Base-by-base conservation (phyloP, 2,329 filamentous ascomycete species). In the Apiospora marii region DNA sequence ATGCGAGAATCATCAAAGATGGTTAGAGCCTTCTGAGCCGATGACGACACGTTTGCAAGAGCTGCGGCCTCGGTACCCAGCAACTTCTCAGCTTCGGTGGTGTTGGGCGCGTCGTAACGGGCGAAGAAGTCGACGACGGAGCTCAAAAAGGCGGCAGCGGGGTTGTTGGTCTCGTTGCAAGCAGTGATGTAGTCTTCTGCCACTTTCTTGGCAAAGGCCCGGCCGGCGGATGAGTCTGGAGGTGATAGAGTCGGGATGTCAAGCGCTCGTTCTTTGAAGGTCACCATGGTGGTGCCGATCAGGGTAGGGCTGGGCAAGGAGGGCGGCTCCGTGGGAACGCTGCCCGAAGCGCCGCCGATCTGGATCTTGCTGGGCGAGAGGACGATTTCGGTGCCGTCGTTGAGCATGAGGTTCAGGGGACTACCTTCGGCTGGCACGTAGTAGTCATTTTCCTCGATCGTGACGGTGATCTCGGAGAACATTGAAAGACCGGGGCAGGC, bases 401-500 rank as follows among this genome's bases (percentile, higher is more conserved):
- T 27, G 5, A 68, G n/a, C 4, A 68, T 46, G n/a, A 68, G 67
- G 41, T 46, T 44, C 1, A 30, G 67, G 10, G 67, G 10, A 8
- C 27, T 41, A 4, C 67, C 67, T 2, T 43, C 44, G 41, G n/a
- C 67, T 5, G 67, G 67, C 2, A 68, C 67, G 41, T 44, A 16
- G n/a, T 68, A 68, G 19, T 46, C n/a, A 13, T 68, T 30, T n/a
- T n/a, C 67, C 13, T 68, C 67, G 67, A 68, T 48, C 10, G 67
- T 68, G n/a, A 68, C 41, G 1, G 27, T 46, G 13, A 68, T 27
- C 27, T 48, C 24, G n/a, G 67, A 43, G 41, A 48, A 68, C 41
- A 19, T 44, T 0, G n/a, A 27, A 5, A 68, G 27, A 5, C 67
- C 67, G 3, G n/a, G n/a, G 67, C 67, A 68, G 0, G 24, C 37